Evolutionary conservation across 2,329 filamentous ascomycete genomes (phyloP).

Genomic region (Eutypella sp.): DNA sequence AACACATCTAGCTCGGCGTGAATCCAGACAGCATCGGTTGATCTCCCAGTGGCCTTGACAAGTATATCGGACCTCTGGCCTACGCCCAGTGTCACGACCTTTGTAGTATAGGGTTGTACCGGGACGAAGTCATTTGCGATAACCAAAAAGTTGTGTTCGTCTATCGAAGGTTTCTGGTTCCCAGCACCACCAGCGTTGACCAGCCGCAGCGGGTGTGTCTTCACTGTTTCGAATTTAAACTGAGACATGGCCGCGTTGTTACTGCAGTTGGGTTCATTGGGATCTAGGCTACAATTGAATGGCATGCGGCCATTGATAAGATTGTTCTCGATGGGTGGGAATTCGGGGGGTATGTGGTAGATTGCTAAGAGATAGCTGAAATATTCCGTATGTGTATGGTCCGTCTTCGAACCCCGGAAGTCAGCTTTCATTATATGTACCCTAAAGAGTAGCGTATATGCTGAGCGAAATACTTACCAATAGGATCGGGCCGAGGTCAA

Average conservation of each 20-base stretch:
- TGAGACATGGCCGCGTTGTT: not conserved
- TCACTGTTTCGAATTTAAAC: not conserved
- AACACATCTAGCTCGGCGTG: slow-evolving; percentile 1
- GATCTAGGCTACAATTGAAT: not conserved
- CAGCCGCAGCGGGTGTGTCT: not conserved
- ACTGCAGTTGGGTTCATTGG: not conserved
- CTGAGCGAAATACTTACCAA: not conserved
- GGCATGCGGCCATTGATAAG: not conserved
- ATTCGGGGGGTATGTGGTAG: not conserved
- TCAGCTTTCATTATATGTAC: not conserved
- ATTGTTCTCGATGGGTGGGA: not conserved
- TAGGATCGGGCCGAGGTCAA: not conserved
- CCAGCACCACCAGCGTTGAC: not conserved
- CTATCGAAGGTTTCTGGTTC: not conserved
- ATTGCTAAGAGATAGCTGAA: not conserved
- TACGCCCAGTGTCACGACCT: not conserved
- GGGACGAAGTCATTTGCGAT: not conserved
- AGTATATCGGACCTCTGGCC: not conserved
- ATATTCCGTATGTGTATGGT: not conserved
- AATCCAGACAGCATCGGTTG: not conserved
- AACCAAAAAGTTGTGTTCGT: not conserved
- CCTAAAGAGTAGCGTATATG: not conserved
- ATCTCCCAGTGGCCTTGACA: not conserved
- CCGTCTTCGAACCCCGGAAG: not conserved
- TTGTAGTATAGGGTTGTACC: not conserved